Percentiles rank a stretch among this genome's conserved stretches.
Evolutionary conservation across 208 protist genomes (phyloP).

Genomic region (Zelonia costaricensis): DNA sequence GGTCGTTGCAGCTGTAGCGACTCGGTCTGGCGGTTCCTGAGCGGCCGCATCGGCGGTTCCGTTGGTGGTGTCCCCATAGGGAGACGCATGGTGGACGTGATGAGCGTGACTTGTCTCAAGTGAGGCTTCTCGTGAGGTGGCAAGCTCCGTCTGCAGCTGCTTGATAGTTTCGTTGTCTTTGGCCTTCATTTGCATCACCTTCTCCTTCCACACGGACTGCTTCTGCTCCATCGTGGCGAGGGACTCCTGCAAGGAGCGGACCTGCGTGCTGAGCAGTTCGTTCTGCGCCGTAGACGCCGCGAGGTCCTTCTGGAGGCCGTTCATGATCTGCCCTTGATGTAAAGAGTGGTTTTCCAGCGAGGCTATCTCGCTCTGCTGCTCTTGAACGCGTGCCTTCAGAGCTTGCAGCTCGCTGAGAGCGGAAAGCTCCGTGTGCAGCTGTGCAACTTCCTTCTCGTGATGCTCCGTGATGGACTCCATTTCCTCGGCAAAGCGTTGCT

Average conservation of each 20-base stretch:
- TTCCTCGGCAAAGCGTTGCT: slow-evolving; percentile 35
- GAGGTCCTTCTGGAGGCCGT: slow-evolving; percentile 25
- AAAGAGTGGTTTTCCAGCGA: slow-evolving; percentile 38
- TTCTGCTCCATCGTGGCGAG: slow-evolving; percentile 26
- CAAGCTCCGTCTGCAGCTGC: slow-evolving; percentile 27
- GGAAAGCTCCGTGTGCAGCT: slow-evolving; percentile 8
- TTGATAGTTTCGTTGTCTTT: slow-evolving; percentile 46
- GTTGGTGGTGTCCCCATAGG: no score
- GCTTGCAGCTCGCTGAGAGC: slow-evolving; percentile 16
- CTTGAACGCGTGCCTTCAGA: slow-evolving; percentile 11
- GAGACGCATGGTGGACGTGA: neutral
- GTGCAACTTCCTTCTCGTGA: slow-evolving; percentile 11
- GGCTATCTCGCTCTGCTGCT: slow-evolving; percentile 7
- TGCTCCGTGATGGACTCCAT: slow-evolving; percentile 26
- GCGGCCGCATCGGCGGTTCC: no score
- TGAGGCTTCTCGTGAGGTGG: slow-evolving; percentile 5
- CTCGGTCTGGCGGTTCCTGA: no score
- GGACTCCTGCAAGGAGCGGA: slow-evolving; percentile 8
- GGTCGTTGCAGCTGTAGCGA: no score
- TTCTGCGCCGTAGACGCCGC: slow-evolving; percentile 9
- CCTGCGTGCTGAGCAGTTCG: slow-evolving; percentile 11
- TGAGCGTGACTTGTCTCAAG: neutral
- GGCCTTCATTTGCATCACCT: slow-evolving; percentile 49
- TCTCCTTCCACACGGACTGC: slow-evolving; percentile 46
- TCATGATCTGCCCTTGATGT: slow-evolving; percentile 22